Percentiles rank a stretch among this genome's conserved stretches.
These are phyloP conservation scores for Chaetomiaceae sp. DNA, from an alignment of 2,329 filamentous ascomycete species.

Conservation along the genomic window DNA sequence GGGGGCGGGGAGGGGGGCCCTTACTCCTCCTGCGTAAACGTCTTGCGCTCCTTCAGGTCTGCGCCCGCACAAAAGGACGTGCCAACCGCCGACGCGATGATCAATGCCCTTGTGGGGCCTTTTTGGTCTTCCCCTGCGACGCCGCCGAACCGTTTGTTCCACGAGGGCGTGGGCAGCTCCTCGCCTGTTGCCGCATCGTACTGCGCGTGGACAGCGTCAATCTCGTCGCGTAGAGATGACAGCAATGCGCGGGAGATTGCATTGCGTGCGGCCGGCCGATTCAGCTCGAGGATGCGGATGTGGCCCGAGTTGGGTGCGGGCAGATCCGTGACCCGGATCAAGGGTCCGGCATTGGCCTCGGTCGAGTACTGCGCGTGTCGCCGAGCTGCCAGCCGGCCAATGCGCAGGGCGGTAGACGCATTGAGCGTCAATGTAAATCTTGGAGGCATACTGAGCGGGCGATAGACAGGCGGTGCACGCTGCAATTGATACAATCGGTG, in stretches of 20 bases:
- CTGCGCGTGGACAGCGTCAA: conserved; percentile 65
- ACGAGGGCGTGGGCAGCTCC: conserved; percentile 40
- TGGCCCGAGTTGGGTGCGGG: conserved; percentile 75
- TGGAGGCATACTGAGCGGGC: conserved; percentile 11
- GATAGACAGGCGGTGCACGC: background rate
- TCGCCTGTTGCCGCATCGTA: conserved; percentile 51
- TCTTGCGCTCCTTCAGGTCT: conserved; percentile 81
- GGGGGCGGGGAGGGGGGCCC: conserved; percentile 25
- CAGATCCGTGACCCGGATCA: conserved; percentile 68
- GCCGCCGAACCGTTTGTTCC: conserved; percentile 42
- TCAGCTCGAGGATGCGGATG: conserved; percentile 84
- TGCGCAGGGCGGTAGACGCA: conserved; percentile 11
- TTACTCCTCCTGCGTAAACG: conserved; percentile 74
- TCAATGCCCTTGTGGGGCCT: conserved; percentile 69
- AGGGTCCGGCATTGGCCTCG: conserved; percentile 39
- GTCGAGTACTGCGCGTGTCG: conserved; percentile 26
- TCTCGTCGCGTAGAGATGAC: conserved; percentile 63
- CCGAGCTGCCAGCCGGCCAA: conserved; percentile 10
- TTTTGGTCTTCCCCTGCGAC: conserved; percentile 41
- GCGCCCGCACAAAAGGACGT: conserved; percentile 89
- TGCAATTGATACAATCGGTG: background rate
- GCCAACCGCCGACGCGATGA: conserved; percentile 82
- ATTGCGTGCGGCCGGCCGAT: conserved; percentile 80
- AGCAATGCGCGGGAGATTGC: conserved; percentile 82
- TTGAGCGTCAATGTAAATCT: conserved; percentile 4